These are phyloP conservation scores for Diaporthe ilicicola DNA, from an alignment of 2,329 filamentous ascomycete species.

Conservation along the genomic window DNA sequence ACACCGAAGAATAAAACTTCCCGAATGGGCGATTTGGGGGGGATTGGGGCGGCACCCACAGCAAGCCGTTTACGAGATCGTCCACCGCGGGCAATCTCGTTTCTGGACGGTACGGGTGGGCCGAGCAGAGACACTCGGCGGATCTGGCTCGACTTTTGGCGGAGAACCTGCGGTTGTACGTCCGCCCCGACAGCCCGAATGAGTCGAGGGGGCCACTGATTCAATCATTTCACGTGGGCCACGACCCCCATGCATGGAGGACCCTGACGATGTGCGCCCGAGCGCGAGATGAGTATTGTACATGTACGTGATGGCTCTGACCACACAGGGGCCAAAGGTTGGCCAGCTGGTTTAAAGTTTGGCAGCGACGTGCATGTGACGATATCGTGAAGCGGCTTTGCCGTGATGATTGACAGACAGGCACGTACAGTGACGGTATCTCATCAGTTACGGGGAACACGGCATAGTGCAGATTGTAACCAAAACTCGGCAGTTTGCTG, in stretches of 20 bases:
- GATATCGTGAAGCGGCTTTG: not conserved
- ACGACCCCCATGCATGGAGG: not conserved
- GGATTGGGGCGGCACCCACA: not conserved
- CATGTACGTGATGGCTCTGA: not conserved
- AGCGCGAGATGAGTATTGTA: slow-evolving; percentile 3
- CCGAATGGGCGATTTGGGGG: not conserved
- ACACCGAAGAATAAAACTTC: slow-evolving; percentile 4
- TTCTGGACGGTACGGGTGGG: slow-evolving; percentile 2
- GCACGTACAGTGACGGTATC: not conserved
- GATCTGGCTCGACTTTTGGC: not conserved
- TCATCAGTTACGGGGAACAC: not conserved
- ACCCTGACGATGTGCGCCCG: slow-evolving; percentile 16
- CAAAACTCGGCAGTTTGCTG: not conserved
- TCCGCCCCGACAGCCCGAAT: not conserved
- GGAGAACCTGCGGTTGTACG: not conserved
- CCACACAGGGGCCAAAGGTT: not conserved
- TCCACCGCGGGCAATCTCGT: slow-evolving; percentile 13
- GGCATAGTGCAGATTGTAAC: not conserved
- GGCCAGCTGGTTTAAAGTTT: not conserved
- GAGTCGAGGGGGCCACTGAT: slow-evolving; percentile 12
- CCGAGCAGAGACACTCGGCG: not conserved
- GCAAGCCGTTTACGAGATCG: slow-evolving; percentile 5
- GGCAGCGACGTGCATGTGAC: slow-evolving; percentile 8
- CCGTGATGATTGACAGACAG: not conserved
- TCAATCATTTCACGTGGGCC: slow-evolving; percentile 17